These are phyloP conservation scores for Beauveria medogensis DNA, from an alignment of 2,329 filamentous ascomycete genomes.

Conservation along the genomic window DNA sequence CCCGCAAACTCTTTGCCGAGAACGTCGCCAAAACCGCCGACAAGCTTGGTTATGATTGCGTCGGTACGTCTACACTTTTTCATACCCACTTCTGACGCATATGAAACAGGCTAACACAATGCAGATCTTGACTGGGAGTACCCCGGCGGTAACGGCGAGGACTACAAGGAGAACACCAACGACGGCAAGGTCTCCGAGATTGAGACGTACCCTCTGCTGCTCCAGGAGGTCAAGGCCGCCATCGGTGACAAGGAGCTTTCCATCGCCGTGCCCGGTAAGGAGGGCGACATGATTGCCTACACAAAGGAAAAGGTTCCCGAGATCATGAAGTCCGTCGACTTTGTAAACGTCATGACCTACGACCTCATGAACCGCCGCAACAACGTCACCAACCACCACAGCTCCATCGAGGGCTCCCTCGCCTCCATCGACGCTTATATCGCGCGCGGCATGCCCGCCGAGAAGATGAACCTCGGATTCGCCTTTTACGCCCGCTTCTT, in stretches of 20 bases:
- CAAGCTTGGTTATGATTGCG: conserved; percentile 50
- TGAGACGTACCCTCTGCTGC: conserved; percentile 51
- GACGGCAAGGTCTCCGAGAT: conserved; percentile 51
- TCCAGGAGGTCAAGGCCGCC: conserved; percentile 48
- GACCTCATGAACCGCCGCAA: conserved; percentile 69
- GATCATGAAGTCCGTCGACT: conserved; percentile 54
- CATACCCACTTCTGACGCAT: not conserved
- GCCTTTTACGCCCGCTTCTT: conserved; percentile 66
- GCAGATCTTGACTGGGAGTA: conserved; percentile 63
- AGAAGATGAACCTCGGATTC: conserved; percentile 57
- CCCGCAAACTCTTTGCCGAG: conserved; percentile 44
- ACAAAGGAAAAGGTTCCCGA: conserved; percentile 45
- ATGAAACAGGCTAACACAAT: conserved; percentile 3
- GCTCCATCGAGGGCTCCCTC: conserved; percentile 46
- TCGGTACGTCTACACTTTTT: conserved; percentile 29
- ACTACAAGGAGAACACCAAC: conserved; percentile 59
- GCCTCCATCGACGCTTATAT: conserved; percentile 52
- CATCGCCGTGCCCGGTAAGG: conserved; percentile 56
- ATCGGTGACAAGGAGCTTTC: conserved; percentile 57
- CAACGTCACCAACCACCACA: conserved; percentile 55
- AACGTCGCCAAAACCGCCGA: conserved; percentile 49
- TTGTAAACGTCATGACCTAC: conserved; percentile 65
- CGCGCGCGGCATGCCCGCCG: conserved; percentile 42
- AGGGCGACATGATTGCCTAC: conserved; percentile 61
- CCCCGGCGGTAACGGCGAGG: conserved; percentile 55